Base-by-base conservation (phyloP, 441 rosid species). In the Manihot esculenta region DNA sequence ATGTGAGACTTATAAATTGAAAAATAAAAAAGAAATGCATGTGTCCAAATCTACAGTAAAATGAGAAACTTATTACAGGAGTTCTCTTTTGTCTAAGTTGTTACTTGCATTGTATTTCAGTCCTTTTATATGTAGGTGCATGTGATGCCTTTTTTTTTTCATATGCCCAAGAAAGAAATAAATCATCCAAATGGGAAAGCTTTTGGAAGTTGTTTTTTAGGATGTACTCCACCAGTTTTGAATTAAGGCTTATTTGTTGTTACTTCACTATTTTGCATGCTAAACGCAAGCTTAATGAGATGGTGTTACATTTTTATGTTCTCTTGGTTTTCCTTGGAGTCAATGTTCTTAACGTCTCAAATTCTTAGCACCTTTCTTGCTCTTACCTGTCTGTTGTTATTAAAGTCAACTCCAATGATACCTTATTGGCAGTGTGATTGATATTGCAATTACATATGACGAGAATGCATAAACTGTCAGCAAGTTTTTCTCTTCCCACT, bases 101-200 rank as follows among this genome's bases (percentile, higher is more conserved):
- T 61, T 70, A 15, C 67, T 70, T 48, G 73, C 23, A 61, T 3
- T 49, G n/a, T 70, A 17, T 58, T 55, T 38, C 61, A 51, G 26
- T 21, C 35, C 15, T 47, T 38, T 26, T 17, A 33, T 14, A 5
- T 47, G 13, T 23, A 2, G n/a, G 38, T 2, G 27, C 48, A 48
- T 14, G 17, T 70, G 14, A 33, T 48, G 50, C 49, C 21, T 47
- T 13, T 59, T 23, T 38, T 23, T 21, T 21, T 23, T 38, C 17
- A 17, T 21, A 23, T 23, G 58, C 27, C 60, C 38, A 30, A 48
- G 48, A 6, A 30, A 49, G 24, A 59, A 13, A 8, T n/a, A 53
- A 13, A 14, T 33, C 48, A 5, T 60, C 51, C 50, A 38, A 18
- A 38, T 20, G 5, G 11, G 60, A 33, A 33, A 41, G 35, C 60